phyloP scores from a whole-genome alignment of 768 basidiomycete genomes.

The Harrya chromipes region DNA sequence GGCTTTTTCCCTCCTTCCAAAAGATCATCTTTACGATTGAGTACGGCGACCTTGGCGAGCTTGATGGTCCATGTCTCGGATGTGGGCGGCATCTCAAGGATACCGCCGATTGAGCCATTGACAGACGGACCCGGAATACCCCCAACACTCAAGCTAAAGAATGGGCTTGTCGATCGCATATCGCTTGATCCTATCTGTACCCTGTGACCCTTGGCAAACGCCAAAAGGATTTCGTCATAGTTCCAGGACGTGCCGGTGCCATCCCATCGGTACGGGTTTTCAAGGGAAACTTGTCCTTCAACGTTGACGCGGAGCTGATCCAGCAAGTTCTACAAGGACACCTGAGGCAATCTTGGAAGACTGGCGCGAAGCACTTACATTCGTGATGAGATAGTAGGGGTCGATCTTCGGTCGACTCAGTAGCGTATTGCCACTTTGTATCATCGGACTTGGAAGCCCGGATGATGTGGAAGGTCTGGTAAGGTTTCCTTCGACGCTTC shows the following conservation, averaged over 20 bases:
- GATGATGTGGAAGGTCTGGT: slow-evolving; percentile 40
- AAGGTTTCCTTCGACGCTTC: slow-evolving; percentile 38
- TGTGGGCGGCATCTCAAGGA: slow-evolving; percentile 23
- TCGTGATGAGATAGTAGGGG: slow-evolving; percentile 86
- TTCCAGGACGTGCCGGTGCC: slow-evolving; percentile 68
- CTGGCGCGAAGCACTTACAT: slow-evolving; percentile 43
- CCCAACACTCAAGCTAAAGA: slow-evolving; percentile 40
- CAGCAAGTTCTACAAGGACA: slow-evolving; percentile 52
- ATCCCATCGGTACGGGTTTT: slow-evolving; percentile 65
- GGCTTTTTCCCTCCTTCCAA: slow-evolving; percentile 75
- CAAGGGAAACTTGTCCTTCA: slow-evolving; percentile 50
- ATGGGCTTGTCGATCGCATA: slow-evolving; percentile 38
- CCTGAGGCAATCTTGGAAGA: slow-evolving; percentile 7
- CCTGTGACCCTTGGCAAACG: slow-evolving; percentile 58
- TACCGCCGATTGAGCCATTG: slow-evolving; percentile 22
- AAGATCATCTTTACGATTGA: slow-evolving; percentile 80
- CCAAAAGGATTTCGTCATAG: slow-evolving; percentile 58
- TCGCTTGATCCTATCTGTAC: slow-evolving; percentile 54
- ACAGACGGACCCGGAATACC: slow-evolving; percentile 32
- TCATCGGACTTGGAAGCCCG: slow-evolving; percentile 28
- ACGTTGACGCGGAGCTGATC: slow-evolving; percentile 68
- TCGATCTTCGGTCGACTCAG: slow-evolving; percentile 74
- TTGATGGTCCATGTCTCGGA: slow-evolving; percentile 50
- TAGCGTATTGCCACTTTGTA: slow-evolving; percentile 35
- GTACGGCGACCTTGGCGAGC: slow-evolving; percentile 75